Conservation (phyloP, 2,329 filamentous ascomycete genomes). For the Fusarium pininemorale region DNA sequence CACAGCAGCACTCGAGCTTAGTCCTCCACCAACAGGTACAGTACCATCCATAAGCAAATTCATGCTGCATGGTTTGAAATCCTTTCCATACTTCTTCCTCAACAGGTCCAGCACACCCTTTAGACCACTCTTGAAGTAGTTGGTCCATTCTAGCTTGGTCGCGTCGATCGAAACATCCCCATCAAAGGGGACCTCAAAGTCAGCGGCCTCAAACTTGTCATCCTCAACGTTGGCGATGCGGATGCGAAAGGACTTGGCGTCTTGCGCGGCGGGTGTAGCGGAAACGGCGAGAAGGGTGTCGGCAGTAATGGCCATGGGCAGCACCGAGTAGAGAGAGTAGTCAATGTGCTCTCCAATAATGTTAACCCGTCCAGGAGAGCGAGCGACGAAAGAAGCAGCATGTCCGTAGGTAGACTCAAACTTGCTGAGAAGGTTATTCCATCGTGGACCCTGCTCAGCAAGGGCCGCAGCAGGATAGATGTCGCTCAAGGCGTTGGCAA, state of each 20-base stretch:
- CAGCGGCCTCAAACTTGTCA: slow-evolving; percentile 76
- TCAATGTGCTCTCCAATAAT: slow-evolving; percentile 99
- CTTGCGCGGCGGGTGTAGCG: slow-evolving; percentile 59
- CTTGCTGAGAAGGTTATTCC: slow-evolving; percentile 74
- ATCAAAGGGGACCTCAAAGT: slow-evolving; percentile 75
- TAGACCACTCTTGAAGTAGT: slow-evolving; percentile 96
- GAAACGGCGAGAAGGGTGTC: slow-evolving; percentile 88
- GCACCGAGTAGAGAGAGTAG: slow-evolving; percentile 94
- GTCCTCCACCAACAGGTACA: slow-evolving; percentile 88
- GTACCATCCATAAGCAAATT: slow-evolving; percentile 90
- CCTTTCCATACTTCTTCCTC: slow-evolving; percentile 68
- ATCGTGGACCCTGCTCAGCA: slow-evolving; percentile 73
- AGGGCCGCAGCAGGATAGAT: slow-evolving; percentile 84
- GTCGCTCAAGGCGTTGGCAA: slow-evolving; percentile 77
- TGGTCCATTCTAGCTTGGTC: slow-evolving; percentile 90
- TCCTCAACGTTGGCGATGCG: slow-evolving; percentile 82
- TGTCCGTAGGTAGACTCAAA: slow-evolving; percentile 78
- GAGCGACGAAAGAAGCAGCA: slow-evolving; percentile 80
- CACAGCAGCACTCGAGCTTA: slow-evolving; percentile 94
- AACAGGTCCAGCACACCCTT: slow-evolving; percentile 83
- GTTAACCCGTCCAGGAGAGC: slow-evolving; percentile 94
- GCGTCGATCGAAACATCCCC: slow-evolving; percentile 82
- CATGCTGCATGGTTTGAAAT: slow-evolving; percentile 76
- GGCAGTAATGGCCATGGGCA: slow-evolving; percentile 94
- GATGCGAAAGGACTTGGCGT: slow-evolving; percentile 68